Percentiles rank a stretch among this genome's conserved stretches.
Evolutionary conservation across 164 flowering plant species (phyloP).

Genomic region (Sextonia rubra): DNA sequence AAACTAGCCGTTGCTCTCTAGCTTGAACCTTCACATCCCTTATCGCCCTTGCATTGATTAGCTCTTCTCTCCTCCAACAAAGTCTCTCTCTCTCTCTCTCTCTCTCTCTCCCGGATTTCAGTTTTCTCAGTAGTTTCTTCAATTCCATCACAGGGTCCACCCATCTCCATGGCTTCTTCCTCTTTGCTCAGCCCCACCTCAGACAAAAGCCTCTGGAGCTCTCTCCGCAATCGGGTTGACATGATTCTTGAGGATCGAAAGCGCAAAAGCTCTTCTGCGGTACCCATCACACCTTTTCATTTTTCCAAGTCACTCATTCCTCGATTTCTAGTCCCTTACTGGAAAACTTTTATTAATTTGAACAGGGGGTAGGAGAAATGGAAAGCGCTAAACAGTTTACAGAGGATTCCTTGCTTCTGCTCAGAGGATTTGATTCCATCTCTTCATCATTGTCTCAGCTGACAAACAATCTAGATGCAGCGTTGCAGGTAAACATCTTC

Average conservation of each 20-base stretch:
- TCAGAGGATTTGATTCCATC: conserved; percentile 85
- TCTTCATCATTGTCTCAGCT: conserved; percentile 66
- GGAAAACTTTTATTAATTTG: not conserved
- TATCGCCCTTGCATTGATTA: conserved; percentile 54
- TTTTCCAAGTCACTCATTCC: not conserved
- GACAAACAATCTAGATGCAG: conserved; percentile 55
- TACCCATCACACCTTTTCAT: conserved; percentile 8
- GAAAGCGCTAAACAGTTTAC: conserved; percentile 35
- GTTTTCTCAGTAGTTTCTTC: not conserved
- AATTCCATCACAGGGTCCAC: conserved; percentile 26
- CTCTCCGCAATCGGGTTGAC: conserved; percentile 54
- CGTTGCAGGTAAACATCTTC: conserved; percentile 50
- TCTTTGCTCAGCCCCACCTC: conserved; percentile 51
- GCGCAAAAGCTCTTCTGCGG: conserved; percentile 14
- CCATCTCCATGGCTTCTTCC: conserved; percentile 32
- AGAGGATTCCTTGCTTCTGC: conserved; percentile 75
- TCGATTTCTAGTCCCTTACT: not conserved
- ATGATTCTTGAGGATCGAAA: conserved; percentile 48
- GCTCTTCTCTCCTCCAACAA: conserved; percentile 40
- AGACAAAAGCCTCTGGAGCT: conserved; percentile 70
- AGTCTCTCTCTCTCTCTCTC: conserved; percentile 25
- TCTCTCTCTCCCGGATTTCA: not conserved
- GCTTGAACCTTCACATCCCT: conserved; percentile 21
- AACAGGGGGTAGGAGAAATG: conserved; percentile 29
- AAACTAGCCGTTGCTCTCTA: conserved; percentile 62